Evolutionary conservation across 495 filamentous ascomycete species (phyloP), one percentile per base, ranked within the genome.

Genomic region (Penicillium roqueforti): DNA sequence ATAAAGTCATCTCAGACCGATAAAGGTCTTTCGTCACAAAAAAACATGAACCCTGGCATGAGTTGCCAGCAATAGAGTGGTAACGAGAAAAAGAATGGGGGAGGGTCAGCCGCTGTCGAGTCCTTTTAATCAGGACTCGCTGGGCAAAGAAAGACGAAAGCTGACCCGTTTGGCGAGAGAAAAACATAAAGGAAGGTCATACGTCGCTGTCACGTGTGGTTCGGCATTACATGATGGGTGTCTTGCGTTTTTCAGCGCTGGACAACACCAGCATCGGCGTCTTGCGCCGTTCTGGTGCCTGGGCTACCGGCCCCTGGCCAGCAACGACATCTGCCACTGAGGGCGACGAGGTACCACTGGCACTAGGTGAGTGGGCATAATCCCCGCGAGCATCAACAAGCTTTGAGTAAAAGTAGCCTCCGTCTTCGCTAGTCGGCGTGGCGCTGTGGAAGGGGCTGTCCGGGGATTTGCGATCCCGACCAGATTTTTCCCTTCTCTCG

Each of bases 241-340:
- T 87, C 78, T 90, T 96, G 66, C 91, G 87, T 83, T 96, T 96
- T 74, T 95, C 91, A 52, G 88, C 89, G 65, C 84, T 90, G 53
- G 85, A 91, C 44, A 96, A 80, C 55, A 97, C 87, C 68, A 96
- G 82, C 79, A 90, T 86, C 10, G 90, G 86, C 45, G 86, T 87
- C 80, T 86, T 92, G 65, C 88, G 87, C 66, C 86, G 80, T 44
- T 84, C 84, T 37, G 80, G 79, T 59, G 70, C 72, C 57, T 75
- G 73, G 46, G 65, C 59, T 56, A 58, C 66, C 53, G 69, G 70
- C 56, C 71, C 73, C 63, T 76, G 73, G 45, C 73, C 71, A 48
- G 75, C 73, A 59, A 77, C 75, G 58, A 77, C 70, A 57, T 73
- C 65, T 62, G 75, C 75, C 51, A 74, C 71, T 13, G 73, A 76